A percentile compares a stretch with the other conserved stretches of the same genome.
Evolutionary conservation across 2,329 filamentous ascomycete genomes (phyloP).

Genomic region (Fusarium haematococcum): DNA sequence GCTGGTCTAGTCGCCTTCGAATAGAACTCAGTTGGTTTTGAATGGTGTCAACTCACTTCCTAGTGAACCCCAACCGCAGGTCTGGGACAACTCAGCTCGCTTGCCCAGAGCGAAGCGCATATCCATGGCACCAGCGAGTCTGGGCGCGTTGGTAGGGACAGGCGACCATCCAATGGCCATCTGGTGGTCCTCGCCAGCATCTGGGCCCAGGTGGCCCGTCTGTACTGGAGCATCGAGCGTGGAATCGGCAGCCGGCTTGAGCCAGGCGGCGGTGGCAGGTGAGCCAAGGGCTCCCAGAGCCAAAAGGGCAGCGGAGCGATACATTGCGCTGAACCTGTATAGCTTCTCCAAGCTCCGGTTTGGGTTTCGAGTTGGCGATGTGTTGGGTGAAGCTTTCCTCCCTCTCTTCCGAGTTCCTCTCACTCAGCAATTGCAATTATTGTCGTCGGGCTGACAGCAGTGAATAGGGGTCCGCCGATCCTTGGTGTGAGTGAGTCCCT

Average conservation of each 20-base stretch:
- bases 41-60: constrained; percentile 44
- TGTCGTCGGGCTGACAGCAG: background rate
- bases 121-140: constrained; percentile 46
- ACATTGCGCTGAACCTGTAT: constrained; percentile 23
- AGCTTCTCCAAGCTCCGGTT: background rate
- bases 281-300: constrained; percentile 41
- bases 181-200: constrained; percentile 35
- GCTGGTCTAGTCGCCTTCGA: background rate
- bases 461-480: constrained; percentile 1
- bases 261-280: constrained; percentile 37
- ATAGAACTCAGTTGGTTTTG: background rate
- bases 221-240: constrained; percentile 48
- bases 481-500: constrained; percentile 7
- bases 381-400: background rate
- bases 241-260: constrained; percentile 39
- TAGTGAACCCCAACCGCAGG: constrained; percentile 48
- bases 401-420: background rate
- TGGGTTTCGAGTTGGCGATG: background rate
- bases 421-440: background rate
- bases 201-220: constrained; percentile 32
- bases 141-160: constrained; percentile 47
- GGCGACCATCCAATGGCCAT: constrained; percentile 49
- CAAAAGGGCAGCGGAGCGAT: constrained; percentile 35
- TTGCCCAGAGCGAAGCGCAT: constrained; percentile 45
- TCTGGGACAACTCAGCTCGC: constrained; percentile 41